Evolutionary conservation across 2,329 filamentous ascomycete species (phyloP).

Genomic region (Aspergillus sp.): DNA sequence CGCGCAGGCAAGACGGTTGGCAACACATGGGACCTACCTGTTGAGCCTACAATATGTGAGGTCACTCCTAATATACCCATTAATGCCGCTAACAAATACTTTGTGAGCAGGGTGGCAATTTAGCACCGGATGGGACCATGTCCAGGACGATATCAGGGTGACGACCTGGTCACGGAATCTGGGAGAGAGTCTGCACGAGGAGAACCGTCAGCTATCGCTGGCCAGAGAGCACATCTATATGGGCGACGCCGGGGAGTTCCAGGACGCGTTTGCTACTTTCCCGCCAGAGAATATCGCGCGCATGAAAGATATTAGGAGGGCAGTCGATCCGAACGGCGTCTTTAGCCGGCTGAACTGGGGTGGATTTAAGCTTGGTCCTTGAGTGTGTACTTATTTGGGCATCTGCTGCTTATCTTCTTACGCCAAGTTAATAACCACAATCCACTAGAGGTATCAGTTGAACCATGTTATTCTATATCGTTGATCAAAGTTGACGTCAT

Average conservation of each 20-base stretch:
- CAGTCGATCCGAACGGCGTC: constrained; percentile 33
- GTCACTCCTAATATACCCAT: background rate
- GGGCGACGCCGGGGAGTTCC: constrained; percentile 40
- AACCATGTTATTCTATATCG: no score
- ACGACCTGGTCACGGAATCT: constrained; percentile 33
- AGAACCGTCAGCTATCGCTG: constrained; percentile 32
- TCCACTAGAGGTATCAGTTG: no score
- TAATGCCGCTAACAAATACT: background rate
- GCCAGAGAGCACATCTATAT: constrained; percentile 40
- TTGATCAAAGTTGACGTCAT: no score
- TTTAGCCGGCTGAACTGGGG: constrained; percentile 39
- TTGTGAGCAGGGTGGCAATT: constrained; percentile 38
- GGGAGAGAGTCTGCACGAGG: constrained; percentile 29
- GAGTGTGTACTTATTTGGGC: no score
- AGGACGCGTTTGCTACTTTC: constrained; percentile 37
- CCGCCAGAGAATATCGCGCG: constrained; percentile 34
- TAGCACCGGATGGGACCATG: constrained; percentile 38
- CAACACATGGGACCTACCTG: constrained; percentile 40
- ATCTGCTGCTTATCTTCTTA: no score
- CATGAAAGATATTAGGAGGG: constrained; percentile 29
- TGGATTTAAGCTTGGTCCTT: constrained; percentile 29
- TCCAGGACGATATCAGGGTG: constrained; percentile 38
- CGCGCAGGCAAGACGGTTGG: constrained; percentile 37
- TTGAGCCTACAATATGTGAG: constrained; percentile 34
- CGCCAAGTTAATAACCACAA: no score